Percentiles rank a stretch among this genome's conserved stretches.
Conservation (phyloP, 306 rosid species). For the Prunus campanulata region DNA sequence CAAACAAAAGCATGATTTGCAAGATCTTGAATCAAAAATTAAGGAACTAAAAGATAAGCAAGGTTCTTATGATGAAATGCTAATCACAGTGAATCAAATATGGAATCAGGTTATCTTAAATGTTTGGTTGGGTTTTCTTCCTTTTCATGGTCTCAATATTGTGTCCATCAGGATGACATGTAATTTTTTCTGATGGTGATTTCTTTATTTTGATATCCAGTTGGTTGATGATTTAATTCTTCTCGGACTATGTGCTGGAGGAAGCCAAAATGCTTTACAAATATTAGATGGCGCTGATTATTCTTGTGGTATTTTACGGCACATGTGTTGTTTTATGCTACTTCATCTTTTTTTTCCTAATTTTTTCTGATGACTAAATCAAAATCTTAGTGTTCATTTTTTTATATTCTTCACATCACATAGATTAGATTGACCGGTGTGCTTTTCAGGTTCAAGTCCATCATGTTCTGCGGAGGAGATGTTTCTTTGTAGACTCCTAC, state of each 20-base stretch:
- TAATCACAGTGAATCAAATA: constrained; percentile 61
- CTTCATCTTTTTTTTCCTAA: no score
- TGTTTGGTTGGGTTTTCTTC: constrained; percentile 13
- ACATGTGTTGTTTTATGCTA: no score
- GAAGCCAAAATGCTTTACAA: constrained; percentile 51
- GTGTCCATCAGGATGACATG: constrained; percentile 16
- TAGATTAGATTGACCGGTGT: no score
- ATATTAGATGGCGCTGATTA: constrained; percentile 38
- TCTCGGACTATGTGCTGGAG: constrained; percentile 74
- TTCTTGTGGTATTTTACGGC: constrained; percentile 47
- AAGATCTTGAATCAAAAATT: constrained; percentile 56
- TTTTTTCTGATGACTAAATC: no score
- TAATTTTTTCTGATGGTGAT: constrained; percentile 9
- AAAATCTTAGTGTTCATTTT: no score
- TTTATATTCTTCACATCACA: no score
- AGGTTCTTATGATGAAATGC: constrained; percentile 65
- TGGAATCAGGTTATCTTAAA: constrained; percentile 76
- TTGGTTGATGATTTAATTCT: constrained; percentile 75
- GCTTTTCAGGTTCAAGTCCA: no score
- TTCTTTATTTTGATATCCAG: constrained; percentile 43
- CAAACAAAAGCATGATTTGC: constrained; percentile 64
- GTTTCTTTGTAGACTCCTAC: no score
- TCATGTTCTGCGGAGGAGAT: no score
- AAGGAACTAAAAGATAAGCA: constrained; percentile 50
- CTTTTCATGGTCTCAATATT: constrained; percentile 2